Evolutionary conservation across 805 yeast genomes (phyloP), one percentile per base, ranked within the genome.

Genomic region (Schizosaccharomyces japonicus): DNA sequence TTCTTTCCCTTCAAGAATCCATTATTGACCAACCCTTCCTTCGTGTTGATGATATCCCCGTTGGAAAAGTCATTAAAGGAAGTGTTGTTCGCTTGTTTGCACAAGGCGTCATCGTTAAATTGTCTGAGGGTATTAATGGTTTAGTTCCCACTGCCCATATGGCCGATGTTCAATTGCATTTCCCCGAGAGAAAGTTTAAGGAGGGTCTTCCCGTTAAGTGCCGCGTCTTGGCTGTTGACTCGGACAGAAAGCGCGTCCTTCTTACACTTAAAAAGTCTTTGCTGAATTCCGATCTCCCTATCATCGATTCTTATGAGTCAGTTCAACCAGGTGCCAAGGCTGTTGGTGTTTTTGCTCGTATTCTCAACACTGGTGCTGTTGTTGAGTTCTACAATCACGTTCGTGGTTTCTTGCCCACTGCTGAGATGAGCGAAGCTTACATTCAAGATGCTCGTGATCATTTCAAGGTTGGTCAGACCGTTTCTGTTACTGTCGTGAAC

Each of bases 171-270:
- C 78, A 75, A 58, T 67, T 87, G 52, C 73, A 75, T 2, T 78
- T 87, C 57, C 98, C 98, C 4, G 96, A 90, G 63, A 73, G 90
- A 66, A 82, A 83, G 57, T 87, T 78, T 68, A 81, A 80, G 61
- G 75, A 77, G 40, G 96, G 95, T 8, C 66, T 78, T 39, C 79
- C 76, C 54, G 81, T 82, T 28, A 79, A 71, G 55, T 90, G 78
- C 52, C 73, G 93, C 63, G 71, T 83, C 10, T 61, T 82, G 53
- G 67, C 63, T 48, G 68, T 71, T 21, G 63, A 69, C 40, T 55
- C 59, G 34, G 63, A 57, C 42, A 64, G 65, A 47, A 68, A 71
- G 29, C 71, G 68, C 45, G 64, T 84, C 40, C 62, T 66, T 33
- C 66, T 82, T 21, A 80, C 96, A 1, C 62, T 85, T 55, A 84